phyloP scores from a whole-genome alignment of 1,139 yeast genomes.

The Sugiyamaella novakii region DNA sequence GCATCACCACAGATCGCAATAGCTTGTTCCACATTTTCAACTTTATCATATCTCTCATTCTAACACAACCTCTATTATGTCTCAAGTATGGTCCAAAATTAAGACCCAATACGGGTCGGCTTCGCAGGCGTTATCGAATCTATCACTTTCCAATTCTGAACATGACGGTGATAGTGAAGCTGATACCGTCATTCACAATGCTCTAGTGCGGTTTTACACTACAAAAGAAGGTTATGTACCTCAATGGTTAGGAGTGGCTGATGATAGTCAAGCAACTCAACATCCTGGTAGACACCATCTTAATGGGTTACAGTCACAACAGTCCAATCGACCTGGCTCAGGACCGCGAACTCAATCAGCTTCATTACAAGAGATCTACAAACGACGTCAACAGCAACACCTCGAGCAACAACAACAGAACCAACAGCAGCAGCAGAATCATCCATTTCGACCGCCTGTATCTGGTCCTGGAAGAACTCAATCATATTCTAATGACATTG shows the following conservation, averaged over 20 bases:
- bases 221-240: constrained; percentile 32
- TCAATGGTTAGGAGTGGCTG: constrained; percentile 35
- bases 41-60: too few species aligned
- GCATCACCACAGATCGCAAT: too few species aligned
- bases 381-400: constrained; percentile 30
- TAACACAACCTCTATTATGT: constrained; percentile 2
- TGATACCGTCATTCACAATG: constrained; percentile 43
- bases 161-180: constrained; percentile 40
- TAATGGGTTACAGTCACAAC: constrained; percentile 3
- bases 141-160: constrained; percentile 36
- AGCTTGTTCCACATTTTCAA: too few species aligned
- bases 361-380: constrained; percentile 36
- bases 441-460: constrained; percentile 11
- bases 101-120: constrained; percentile 34
- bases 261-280: background rate
- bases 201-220: constrained; percentile 39
- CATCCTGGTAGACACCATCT: background rate
- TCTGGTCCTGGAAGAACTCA: constrained; percentile 17
- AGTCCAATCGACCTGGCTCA: background rate
- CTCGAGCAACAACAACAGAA: constrained; percentile 17
- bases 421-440: constrained; percentile 3
- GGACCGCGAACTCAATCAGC: constrained; percentile 18
- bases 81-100: constrained; percentile 31
- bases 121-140: constrained; percentile 33
- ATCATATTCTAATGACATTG: constrained; percentile 9